A percentile compares a stretch with the other conserved stretches of the same genome.
Conservation (phyloP, 2,329 filamentous ascomycete genomes). For the Pseudopyricularia javanii region DNA sequence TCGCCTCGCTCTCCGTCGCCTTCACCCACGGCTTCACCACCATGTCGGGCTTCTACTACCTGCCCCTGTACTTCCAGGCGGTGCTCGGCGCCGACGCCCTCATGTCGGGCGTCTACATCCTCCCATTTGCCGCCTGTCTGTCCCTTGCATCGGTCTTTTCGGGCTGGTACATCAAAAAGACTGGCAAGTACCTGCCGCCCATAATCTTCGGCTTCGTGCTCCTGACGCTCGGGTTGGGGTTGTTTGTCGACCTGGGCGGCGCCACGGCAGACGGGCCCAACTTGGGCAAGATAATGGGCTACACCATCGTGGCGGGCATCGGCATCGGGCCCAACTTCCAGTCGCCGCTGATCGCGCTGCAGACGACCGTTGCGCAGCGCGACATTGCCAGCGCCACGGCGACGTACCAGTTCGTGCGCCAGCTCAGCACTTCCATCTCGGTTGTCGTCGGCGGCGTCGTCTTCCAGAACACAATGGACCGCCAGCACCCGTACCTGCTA, state of each 20-base stretch:
- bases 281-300: constrained; percentile 31
- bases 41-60: constrained; percentile 7
- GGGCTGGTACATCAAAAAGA: constrained; percentile 17
- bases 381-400: constrained; percentile 53
- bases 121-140: constrained; percentile 15
- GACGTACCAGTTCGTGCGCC: constrained; percentile 47
- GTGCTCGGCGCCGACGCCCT: constrained; percentile 14
- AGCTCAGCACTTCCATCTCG: constrained; percentile 42
- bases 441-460: constrained; percentile 41
- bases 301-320: constrained; percentile 40
- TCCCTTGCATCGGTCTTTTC: constrained; percentile 15
- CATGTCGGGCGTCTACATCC: constrained; percentile 15
- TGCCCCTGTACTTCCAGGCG: constrained; percentile 19
- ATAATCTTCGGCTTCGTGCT: constrained; percentile 18
- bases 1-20: constrained; percentile 5
- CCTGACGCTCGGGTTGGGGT: constrained; percentile 30
- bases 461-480: constrained; percentile 27
- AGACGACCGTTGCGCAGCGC: constrained; percentile 43
- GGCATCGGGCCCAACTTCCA: constrained; percentile 49
- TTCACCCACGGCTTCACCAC: constrained; percentile 8
- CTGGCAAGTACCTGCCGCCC: constrained; percentile 15
- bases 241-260: constrained; percentile 36
- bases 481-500: constrained; percentile 16
- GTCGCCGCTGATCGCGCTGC: constrained; percentile 49
- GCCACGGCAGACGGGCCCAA: constrained; percentile 30